Conservation (phyloP, 2,329 filamentous ascomycete genomes). For the Apiospora saccharicola region DNA sequence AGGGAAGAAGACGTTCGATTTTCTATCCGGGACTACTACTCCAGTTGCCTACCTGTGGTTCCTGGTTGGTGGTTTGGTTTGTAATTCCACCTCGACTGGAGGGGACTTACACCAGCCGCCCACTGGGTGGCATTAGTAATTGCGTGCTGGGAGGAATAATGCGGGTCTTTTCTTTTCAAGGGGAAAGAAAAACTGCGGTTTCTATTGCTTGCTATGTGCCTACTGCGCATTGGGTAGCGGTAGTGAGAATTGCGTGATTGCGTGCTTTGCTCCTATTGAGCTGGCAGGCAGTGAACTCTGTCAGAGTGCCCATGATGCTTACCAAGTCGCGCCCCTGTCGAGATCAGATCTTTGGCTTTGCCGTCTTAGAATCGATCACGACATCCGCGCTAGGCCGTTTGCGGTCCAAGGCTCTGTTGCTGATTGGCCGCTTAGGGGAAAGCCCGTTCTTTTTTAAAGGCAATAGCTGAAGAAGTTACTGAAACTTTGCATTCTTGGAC, state of each 20-base stretch:
- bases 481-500: conserved; percentile 22
- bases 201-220: not conserved
- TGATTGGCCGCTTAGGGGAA: conserved; percentile 38
- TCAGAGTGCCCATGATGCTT: conserved; percentile 15
- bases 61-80: conserved; percentile 9
- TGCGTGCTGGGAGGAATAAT: not conserved
- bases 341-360: conserved; percentile 18
- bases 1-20: not conserved
- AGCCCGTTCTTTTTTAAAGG: conserved; percentile 16
- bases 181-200: no score
- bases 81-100: not conserved
- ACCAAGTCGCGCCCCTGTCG: conserved; percentile 32
- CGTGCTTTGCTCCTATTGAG: conserved; percentile 12
- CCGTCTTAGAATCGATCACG: conserved; percentile 42
- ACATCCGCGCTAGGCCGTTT: conserved; percentile 45
- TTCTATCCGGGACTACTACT: not conserved
- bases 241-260: conserved; percentile 23
- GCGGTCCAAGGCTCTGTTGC: conserved; percentile 31
- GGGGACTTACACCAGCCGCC: conserved; percentile 11
- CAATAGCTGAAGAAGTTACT: conserved; percentile 21
- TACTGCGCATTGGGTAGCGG: not conserved
- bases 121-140: conserved; percentile 23
- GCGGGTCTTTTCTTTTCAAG: not conserved
- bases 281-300: conserved; percentile 34
- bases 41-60: not conserved